Conservation (phyloP, 495 filamentous ascomycete genomes). For the Aspergillus steynii region DNA sequence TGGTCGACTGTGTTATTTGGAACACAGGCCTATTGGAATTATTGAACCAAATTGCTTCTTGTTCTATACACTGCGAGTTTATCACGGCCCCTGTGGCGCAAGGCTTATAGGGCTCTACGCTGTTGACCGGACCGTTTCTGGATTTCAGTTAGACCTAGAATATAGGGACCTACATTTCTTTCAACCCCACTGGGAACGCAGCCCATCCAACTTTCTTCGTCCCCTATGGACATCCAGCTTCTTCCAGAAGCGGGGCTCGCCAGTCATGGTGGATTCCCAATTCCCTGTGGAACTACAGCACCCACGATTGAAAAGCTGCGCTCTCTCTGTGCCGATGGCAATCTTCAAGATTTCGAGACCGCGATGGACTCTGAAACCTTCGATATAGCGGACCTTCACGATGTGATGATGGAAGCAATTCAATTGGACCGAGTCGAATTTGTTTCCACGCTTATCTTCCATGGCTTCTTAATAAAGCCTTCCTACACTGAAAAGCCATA, state of each 20-base stretch:
- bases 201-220: background rate
- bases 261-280: slow-evolving; percentile 3
- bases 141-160: slow-evolving; percentile 17
- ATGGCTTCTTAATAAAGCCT: slow-evolving; percentile 47
- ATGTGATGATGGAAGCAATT: slow-evolving; percentile 19
- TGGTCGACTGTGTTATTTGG: background rate
- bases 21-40: slow-evolving; percentile 31
- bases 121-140: slow-evolving; percentile 21
- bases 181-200: no score
- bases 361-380: slow-evolving; percentile 11
- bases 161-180: slow-evolving; percentile 12
- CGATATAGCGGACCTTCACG: slow-evolving; percentile 10
- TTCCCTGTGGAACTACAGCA: slow-evolving; percentile 3
- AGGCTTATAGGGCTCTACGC: slow-evolving; percentile 42
- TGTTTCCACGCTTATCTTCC: slow-evolving; percentile 67
- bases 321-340: slow-evolving; percentile 6
- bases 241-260: slow-evolving; percentile 9
- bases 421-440: slow-evolving; percentile 9
- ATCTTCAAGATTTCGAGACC: no score
- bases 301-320: slow-evolving; percentile 9
- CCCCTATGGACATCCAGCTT: slow-evolving; percentile 15
- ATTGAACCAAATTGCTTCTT: slow-evolving; percentile 45
- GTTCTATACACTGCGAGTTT: slow-evolving; percentile 41
- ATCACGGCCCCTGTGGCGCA: slow-evolving; percentile 38
- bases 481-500: slow-evolving; percentile 43